Conservation (phyloP, 1,139 yeast species). For the Spathaspora sp. region DNA sequence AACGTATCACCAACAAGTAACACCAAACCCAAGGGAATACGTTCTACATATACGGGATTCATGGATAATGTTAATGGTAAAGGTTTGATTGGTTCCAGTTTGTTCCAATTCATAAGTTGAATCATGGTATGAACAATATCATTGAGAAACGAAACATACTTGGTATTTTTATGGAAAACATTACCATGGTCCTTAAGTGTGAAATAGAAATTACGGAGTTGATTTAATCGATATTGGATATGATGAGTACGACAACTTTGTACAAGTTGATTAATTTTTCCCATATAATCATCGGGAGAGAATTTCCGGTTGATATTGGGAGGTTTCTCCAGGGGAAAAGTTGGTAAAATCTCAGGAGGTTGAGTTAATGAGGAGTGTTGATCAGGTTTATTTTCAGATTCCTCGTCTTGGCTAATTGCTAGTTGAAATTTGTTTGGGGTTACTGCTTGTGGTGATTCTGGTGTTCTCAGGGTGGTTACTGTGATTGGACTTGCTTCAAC, state of each 20-base stretch:
- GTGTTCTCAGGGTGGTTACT: not conserved
- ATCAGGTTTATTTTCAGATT: not conserved
- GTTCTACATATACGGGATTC: slow-evolving; percentile 53
- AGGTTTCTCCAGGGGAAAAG: not conserved
- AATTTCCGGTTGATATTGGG: not conserved
- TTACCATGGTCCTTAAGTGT: slow-evolving; percentile 54
- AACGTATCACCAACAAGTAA: slow-evolving; percentile 83
- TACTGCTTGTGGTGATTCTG: not conserved
- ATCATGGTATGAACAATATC: slow-evolving; percentile 64
- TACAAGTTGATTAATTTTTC: not conserved
- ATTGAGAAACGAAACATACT: slow-evolving; percentile 22
- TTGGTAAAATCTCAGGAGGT: not conserved
- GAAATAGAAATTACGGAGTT: slow-evolving; percentile 66
- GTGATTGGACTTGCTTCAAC: not conserved
- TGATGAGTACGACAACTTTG: slow-evolving; percentile 45
- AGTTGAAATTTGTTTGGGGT: not conserved
- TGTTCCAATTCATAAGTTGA: slow-evolving; percentile 59
- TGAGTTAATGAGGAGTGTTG: too few relatives aligned
- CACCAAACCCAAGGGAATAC: slow-evolving; percentile 73
- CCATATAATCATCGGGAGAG: not conserved
- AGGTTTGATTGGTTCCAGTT: slow-evolving; percentile 47
- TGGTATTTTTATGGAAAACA: slow-evolving; percentile 12
- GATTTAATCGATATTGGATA: slow-evolving; percentile 57
- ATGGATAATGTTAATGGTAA: slow-evolving; percentile 47
- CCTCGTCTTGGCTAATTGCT: not conserved